phyloP scores from a whole-genome alignment of 768 basidiomycete genomes.

The Terana coerulea region DNA sequence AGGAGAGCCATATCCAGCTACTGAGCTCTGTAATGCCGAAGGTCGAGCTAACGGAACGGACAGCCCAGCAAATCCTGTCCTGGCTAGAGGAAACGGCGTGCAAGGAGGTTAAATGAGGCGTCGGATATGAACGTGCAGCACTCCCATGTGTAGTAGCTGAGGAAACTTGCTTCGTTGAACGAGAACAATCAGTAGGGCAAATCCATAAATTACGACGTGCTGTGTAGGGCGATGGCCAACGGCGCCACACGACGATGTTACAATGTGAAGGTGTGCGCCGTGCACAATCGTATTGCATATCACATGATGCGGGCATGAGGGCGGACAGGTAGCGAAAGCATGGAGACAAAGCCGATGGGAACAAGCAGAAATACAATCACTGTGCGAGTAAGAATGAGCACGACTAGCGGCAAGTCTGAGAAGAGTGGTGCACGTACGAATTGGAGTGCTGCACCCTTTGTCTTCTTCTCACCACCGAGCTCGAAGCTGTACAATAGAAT shows the following conservation, averaged over 20 bases:
- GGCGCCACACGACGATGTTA: slow-evolving; percentile 4
- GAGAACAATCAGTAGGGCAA: not conserved
- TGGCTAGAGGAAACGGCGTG: not conserved
- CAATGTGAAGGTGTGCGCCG: slow-evolving; percentile 5
- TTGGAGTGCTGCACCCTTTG: slow-evolving; percentile 91
- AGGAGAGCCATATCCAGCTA: not conserved
- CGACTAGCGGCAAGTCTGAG: not conserved
- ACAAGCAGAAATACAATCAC: slow-evolving; percentile 20
- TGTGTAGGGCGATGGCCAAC: not conserved
- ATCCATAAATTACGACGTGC: slow-evolving; percentile 8
- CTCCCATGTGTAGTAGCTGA: not conserved
- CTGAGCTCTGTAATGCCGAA: not conserved
- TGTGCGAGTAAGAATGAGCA: slow-evolving; percentile 1
- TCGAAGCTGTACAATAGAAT: slow-evolving; percentile 71
- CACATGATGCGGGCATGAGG: slow-evolving; percentile 23
- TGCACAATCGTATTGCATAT: slow-evolving; percentile 26
- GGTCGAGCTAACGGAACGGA: not conserved
- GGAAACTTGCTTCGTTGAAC: not conserved
- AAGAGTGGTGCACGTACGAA: slow-evolving; percentile 67
- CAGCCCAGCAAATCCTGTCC: not conserved
- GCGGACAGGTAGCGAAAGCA: slow-evolving; percentile 17
- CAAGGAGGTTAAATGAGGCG: not conserved
- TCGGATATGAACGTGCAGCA: not conserved
- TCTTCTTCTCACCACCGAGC: slow-evolving; percentile 99
- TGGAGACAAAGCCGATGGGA: slow-evolving; percentile 15